These are phyloP conservation scores for Angomonas deanei DNA, from an alignment of 208 protist species.

Conservation along the genomic window DNA sequence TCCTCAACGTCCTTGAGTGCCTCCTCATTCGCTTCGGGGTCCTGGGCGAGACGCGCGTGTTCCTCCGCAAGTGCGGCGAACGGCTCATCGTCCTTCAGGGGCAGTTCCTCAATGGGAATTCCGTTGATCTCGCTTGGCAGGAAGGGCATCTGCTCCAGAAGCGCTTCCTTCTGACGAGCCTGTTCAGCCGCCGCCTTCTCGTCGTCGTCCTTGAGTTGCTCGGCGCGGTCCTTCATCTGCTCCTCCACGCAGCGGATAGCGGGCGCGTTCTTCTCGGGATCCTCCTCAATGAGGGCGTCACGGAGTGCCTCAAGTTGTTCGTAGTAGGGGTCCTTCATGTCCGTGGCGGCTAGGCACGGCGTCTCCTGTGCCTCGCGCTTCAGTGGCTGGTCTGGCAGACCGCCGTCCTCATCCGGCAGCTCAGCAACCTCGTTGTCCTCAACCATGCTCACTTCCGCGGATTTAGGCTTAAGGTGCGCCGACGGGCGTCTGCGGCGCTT, in stretches of 20 bases:
- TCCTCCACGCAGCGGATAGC: slow-evolving; percentile 36
- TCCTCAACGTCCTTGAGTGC: slow-evolving; percentile 9
- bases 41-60: slow-evolving; percentile 4
- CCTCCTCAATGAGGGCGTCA: slow-evolving; percentile 25
- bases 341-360: slow-evolving; percentile 13
- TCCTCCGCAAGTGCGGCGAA: slow-evolving; percentile 14
- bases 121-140: slow-evolving; percentile 2
- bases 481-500: too few relatives aligned
- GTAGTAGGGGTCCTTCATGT: slow-evolving; percentile 49
- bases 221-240: slow-evolving; percentile 29
- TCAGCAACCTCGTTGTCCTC: too few relatives aligned
- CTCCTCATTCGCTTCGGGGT: not conserved
- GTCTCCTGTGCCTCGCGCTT: slow-evolving; percentile 11
- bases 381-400: slow-evolving; percentile 16
- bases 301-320: slow-evolving; percentile 32
- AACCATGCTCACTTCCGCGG: too few relatives aligned
- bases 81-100: slow-evolving; percentile 9
- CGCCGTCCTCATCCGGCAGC: too few relatives aligned
- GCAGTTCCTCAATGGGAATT: slow-evolving; percentile 6
- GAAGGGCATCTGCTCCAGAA: slow-evolving; percentile 20
- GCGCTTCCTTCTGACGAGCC: slow-evolving; percentile 11
- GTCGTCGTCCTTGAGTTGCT: slow-evolving; percentile 25
- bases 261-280: slow-evolving; percentile 19
- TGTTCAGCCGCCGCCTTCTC: slow-evolving; percentile 5
- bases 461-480: too few relatives aligned